Evolutionary conservation across 2,329 filamentous ascomycete genomes (phyloP).

Genomic region (Penicillium polonicum): DNA sequence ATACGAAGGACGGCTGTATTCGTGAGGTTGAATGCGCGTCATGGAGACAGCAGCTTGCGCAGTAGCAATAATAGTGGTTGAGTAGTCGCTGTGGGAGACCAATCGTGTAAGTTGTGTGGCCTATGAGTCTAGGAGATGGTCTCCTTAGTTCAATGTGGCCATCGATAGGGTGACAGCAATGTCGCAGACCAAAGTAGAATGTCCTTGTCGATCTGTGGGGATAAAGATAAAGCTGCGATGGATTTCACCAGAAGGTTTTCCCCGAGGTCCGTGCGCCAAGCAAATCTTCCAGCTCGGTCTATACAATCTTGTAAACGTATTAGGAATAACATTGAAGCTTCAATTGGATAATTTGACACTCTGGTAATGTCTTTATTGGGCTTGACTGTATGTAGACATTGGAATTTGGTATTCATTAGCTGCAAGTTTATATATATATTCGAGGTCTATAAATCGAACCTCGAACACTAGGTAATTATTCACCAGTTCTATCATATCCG

Average conservation of each 20-base stretch:
- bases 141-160: background rate
- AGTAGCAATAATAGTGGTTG: background rate
- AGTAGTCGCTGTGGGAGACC: background rate
- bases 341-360: background rate
- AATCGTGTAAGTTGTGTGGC: background rate
- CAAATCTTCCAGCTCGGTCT: background rate
- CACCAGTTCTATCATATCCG: background rate
- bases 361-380: background rate
- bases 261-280: slow-evolving; percentile 2
- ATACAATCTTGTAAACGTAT: background rate
- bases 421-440: background rate
- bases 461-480: background rate
- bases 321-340: background rate
- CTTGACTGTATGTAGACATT: too few relatives aligned
- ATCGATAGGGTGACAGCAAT: background rate
- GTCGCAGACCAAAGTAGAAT: background rate
- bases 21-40: slow-evolving; percentile 8
- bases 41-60: slow-evolving; percentile 3
- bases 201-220: slow-evolving; percentile 12
- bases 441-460: background rate
- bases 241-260: slow-evolving; percentile 6
- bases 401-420: background rate
- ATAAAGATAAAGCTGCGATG: slow-evolving; percentile 8
- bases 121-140: background rate
- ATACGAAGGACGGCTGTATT: slow-evolving; percentile 8